Base-by-base conservation (phyloP, 148 eudicot species). In the Nepenthes gracilis region DNA sequence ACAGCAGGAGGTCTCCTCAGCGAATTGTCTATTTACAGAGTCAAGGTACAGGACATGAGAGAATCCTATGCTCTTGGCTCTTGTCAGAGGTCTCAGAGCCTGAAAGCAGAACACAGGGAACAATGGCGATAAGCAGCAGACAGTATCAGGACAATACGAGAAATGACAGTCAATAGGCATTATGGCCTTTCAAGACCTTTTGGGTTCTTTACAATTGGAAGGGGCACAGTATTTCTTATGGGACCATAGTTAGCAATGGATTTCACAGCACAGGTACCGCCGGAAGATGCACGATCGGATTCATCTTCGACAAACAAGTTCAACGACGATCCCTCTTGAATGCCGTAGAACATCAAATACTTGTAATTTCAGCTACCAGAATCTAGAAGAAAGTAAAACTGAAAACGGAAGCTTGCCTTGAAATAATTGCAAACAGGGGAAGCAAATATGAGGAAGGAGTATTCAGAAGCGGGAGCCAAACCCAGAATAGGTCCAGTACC, bases 371-470 rank as follows among this genome's bases (percentile, higher is more conserved):
- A n/a, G 51, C 12, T 9, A 12, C 43, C 47, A 50, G 36, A 51
- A 35, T 4, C 36, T 55, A 32, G 36, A 55, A 49, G 15, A 6
- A 49, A 49, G 15, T 49, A 10, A 5, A 23, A 49, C 12, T 47
- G 0, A 35, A 35, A 49, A 35, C 36, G 33, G 36, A 58, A 34
- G 33, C 67, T 64, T 32, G 84, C 98, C 84, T 89, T 81, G 72
- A 89, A 94, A 72, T 94, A 94, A 80, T 85, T 84, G 64, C 89
- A 75, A 67, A 94, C 99, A 54, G 99, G 97, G 2, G 97, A 89
- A 64, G 99, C 85, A 68, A 75, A 94, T 38, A 80, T 80, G 35
- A 94, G 80, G 57, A 94, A 94, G 45, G 92, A 86, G 69, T 81
- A 89, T 33, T 89, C 99, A 11, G 95, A 86, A 34, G 99, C 79